Conservation (phyloP, 805 yeast genomes). For the Ogataea methanolica region DNA sequence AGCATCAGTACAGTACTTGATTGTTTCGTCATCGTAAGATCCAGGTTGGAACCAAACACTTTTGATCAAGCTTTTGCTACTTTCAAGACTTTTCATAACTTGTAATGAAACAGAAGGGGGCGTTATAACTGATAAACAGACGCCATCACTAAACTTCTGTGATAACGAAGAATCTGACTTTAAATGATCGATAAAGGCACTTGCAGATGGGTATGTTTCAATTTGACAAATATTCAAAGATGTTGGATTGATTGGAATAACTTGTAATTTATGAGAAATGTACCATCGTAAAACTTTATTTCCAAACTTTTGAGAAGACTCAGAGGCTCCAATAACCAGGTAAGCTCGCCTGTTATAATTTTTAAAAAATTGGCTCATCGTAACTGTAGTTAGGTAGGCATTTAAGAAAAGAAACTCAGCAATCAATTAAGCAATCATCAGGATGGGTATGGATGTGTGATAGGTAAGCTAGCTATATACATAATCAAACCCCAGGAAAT, state of each 20-base stretch:
- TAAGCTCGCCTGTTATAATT: conserved; percentile 6
- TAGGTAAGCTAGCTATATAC: no score
- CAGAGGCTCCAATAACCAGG: conserved; percentile 65
- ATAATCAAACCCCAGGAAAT: no score
- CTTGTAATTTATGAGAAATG: conserved; percentile 48
- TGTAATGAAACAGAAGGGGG: conserved; percentile 61
- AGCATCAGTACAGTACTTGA: conserved; percentile 30
- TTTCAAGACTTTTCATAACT: conserved; percentile 34
- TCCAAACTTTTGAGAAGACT: conserved; percentile 62
- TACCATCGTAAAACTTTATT: conserved; percentile 70
- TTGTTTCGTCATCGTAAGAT: conserved; percentile 50
- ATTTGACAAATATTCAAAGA: conserved; percentile 34
- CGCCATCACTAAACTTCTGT: conserved; percentile 35
- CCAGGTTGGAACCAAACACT: conserved; percentile 87
- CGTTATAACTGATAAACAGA: conserved; percentile 66
- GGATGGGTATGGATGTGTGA: no score
- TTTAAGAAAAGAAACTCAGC: no score
- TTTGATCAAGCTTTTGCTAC: conserved; percentile 32
- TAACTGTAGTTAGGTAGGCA: not conserved
- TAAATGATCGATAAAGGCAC: not conserved
- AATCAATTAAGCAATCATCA: no score
- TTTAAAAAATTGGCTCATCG: not conserved
- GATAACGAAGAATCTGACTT: not conserved
- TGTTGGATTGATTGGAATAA: conserved; percentile 61
- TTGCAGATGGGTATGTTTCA: not conserved